Percentiles rank a stretch among this genome's conserved stretches.
phyloP scores from a whole-genome alignment of 176 grass and related monocot species.

The Dendrocalamus sinicus region DNA sequence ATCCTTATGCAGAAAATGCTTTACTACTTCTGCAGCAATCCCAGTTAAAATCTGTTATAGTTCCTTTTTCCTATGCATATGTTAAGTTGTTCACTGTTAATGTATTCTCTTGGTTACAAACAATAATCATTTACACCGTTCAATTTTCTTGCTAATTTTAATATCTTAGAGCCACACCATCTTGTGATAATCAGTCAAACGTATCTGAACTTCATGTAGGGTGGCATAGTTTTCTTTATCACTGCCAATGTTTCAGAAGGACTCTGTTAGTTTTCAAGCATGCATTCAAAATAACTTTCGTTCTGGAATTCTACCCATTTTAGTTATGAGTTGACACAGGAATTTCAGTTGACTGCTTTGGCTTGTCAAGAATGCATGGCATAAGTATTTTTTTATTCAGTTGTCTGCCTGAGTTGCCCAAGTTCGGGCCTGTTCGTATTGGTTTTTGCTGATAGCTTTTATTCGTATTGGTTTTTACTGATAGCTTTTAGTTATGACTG shows the following conservation, averaged over 20 bases:
- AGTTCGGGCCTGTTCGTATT: too few species aligned
- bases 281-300: constrained; percentile 13
- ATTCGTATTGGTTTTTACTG: too few species aligned
- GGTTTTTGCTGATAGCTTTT: too few species aligned
- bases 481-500: too few species aligned
- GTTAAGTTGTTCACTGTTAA: constrained; percentile 10
- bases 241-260: constrained; percentile 18
- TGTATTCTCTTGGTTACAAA: constrained; percentile 2
- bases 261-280: constrained; percentile 7
- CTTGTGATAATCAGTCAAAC: neutral
- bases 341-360: neutral
- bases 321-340: constrained; percentile 22
- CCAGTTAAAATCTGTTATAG: constrained; percentile 11
- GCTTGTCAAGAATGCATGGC: neutral
- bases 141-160: constrained; percentile 15
- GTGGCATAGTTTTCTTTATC: neutral
- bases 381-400: neutral
- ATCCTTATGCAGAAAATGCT: constrained; percentile 67
- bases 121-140: constrained; percentile 18
- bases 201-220: neutral
- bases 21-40: constrained; percentile 41
- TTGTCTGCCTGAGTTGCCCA: too few species aligned
- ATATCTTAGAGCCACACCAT: neutral
- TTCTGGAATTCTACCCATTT: constrained; percentile 17
- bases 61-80: neutral